Conservation (phyloP, 345 rosid genomes). For the Eucalyptus cladocalyx region DNA sequence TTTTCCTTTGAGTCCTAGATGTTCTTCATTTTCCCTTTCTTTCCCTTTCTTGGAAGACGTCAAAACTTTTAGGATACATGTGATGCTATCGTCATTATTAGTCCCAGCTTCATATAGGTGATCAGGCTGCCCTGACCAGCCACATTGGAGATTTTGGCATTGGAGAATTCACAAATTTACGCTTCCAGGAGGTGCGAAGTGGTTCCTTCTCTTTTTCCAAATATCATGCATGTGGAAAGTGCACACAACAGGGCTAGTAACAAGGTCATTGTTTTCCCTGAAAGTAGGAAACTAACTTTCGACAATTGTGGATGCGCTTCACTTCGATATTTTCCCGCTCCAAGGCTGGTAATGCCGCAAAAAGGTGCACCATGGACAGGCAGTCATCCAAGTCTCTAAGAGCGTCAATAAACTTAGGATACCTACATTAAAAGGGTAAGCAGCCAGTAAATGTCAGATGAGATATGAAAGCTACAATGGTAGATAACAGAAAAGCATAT, state of each 20-base stretch:
- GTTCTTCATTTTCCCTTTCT: neutral
- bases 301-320: conserved; percentile 67
- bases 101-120: neutral
- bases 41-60: neutral
- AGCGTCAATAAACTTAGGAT: conserved; percentile 78
- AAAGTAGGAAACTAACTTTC: conserved; percentile 34
- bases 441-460: neutral
- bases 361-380: conserved; percentile 87
- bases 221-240: neutral
- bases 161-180: neutral
- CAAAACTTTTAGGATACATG: neutral
- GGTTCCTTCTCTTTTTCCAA: neutral
- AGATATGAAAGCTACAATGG: neutral
- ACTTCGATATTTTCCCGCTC: conserved; percentile 74
- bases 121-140: neutral
- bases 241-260: neutral
- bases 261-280: neutral
- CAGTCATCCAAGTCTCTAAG: conserved; percentile 95
- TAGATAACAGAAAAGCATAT: neutral
- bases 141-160: neutral
- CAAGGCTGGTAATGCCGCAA: conserved; percentile 79
- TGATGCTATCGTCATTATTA: neutral
- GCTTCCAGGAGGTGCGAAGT: neutral
- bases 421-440: conserved; percentile 29
- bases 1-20: neutral